These are phyloP conservation scores for Skeletonema tropicum DNA, from an alignment of 108 stramenopile species.

Conservation along the genomic window DNA sequence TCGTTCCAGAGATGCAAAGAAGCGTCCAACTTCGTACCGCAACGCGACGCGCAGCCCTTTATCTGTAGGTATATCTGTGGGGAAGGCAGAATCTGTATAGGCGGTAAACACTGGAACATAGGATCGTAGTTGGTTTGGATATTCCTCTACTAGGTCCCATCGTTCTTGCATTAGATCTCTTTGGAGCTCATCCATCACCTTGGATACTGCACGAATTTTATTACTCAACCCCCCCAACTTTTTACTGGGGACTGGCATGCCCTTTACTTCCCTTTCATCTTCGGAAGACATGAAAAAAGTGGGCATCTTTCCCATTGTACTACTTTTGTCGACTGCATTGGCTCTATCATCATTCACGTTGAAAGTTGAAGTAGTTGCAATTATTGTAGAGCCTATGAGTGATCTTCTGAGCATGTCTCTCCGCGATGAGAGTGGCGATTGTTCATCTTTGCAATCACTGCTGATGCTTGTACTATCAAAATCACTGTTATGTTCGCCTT, in stretches of 20 bases:
- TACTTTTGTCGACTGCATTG: slow-evolving; percentile 4
- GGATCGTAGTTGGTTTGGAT: slow-evolving; percentile 77
- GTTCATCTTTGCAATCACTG: neutral
- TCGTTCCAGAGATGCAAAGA: slow-evolving; percentile 80
- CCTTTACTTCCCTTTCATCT: slow-evolving; percentile 28
- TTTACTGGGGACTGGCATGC: slow-evolving; percentile 48
- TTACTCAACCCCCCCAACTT: slow-evolving; percentile 44
- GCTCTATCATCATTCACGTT: neutral
- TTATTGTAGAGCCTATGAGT: neutral
- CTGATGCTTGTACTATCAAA: neutral
- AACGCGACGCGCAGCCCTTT: slow-evolving; percentile 81
- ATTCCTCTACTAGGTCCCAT: slow-evolving; percentile 77
- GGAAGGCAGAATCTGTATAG: slow-evolving; percentile 86
- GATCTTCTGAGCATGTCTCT: slow-evolving; percentile 2
- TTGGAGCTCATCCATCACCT: slow-evolving; percentile 79
- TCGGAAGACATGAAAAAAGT: slow-evolving; percentile 11
- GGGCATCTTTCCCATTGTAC: neutral
- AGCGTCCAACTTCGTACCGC: slow-evolving; percentile 86
- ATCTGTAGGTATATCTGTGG: slow-evolving; percentile 77
- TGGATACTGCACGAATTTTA: slow-evolving; percentile 51
- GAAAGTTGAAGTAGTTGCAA: neutral
- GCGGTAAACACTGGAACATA: slow-evolving; percentile 87
- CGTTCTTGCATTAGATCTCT: slow-evolving; percentile 91
- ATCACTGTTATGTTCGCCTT: neutral
- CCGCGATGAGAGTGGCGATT: neutral